These are phyloP conservation scores for Nephelium lappaceum DNA, from an alignment of 345 rosid genomes.

Conservation along the genomic window DNA sequence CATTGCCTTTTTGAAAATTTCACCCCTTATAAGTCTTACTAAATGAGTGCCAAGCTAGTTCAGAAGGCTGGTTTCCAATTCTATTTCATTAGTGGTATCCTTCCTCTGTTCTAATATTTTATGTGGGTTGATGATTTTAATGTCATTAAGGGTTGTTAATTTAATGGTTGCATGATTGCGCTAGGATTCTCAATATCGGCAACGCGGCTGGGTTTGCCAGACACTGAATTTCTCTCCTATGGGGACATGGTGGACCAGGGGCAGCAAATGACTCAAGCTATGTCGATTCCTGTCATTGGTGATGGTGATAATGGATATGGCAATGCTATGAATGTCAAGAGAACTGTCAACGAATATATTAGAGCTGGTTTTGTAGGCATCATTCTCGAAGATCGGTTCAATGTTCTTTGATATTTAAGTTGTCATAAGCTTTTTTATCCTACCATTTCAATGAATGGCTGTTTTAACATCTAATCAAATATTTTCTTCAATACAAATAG, in stretches of 20 bases:
- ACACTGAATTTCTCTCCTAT: conserved; percentile 71
- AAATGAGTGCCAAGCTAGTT: conserved; percentile 84
- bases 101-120: too few relatives aligned
- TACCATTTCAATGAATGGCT: neutral
- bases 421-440: neutral
- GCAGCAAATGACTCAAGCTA: conserved; percentile 69
- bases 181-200: conserved; percentile 89
- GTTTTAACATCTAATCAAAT: neutral
- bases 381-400: conserved; percentile 79
- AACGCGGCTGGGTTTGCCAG: conserved; percentile 73
- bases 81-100: conserved; percentile 77
- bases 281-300: conserved; percentile 78
- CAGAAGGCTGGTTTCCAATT: conserved; percentile 73
- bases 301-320: conserved; percentile 89
- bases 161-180: conserved; percentile 11
- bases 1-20: too few relatives aligned
- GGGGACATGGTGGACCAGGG: conserved; percentile 97
- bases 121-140: neutral
- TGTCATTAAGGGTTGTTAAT: neutral
- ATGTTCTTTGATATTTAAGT: neutral
- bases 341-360: conserved; percentile 80
- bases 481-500: neutral
- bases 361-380: conserved; percentile 90
- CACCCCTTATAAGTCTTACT: too few relatives aligned
- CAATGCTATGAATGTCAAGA: conserved; percentile 84